Conservation (phyloP, 2,329 filamentous ascomycete genomes). For the Pseudopyricularia cyperi region DNA sequence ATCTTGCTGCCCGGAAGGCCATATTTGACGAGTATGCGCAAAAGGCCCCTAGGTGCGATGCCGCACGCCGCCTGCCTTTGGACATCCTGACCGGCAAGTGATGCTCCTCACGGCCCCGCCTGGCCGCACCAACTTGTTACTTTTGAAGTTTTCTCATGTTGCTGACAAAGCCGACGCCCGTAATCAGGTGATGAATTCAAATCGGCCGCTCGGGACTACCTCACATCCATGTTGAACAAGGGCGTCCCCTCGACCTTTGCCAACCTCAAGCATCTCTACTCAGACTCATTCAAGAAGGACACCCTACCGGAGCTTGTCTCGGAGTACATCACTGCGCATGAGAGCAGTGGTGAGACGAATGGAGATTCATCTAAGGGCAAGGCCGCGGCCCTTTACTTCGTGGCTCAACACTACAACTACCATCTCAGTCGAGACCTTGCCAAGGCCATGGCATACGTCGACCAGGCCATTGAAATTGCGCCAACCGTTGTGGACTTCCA, state of each 20-base stretch:
- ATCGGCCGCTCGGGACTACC: constrained; percentile 62
- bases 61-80: constrained; percentile 71
- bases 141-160: not conserved
- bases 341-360: constrained; percentile 26
- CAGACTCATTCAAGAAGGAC: constrained; percentile 63
- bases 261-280: constrained; percentile 89
- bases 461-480: constrained; percentile 69
- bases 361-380: constrained; percentile 47
- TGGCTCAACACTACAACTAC: constrained; percentile 96
- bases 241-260: constrained; percentile 93
- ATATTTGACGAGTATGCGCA: constrained; percentile 71
- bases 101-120: not conserved
- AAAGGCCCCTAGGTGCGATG: constrained; percentile 73
- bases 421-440: constrained; percentile 69
- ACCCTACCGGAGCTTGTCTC: constrained; percentile 63
- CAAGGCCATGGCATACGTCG: constrained; percentile 71
- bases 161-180: constrained; percentile 1
- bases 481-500: constrained; percentile 79
- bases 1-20: constrained; percentile 48
- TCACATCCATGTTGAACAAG: constrained; percentile 76
- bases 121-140: not conserved
- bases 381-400: constrained; percentile 76
- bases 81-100: constrained; percentile 66
- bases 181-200: constrained; percentile 62
- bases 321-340: constrained; percentile 51